These are phyloP conservation scores for Durio zibethinus DNA, from an alignment of 345 rosid genomes.

Conservation along the genomic window DNA sequence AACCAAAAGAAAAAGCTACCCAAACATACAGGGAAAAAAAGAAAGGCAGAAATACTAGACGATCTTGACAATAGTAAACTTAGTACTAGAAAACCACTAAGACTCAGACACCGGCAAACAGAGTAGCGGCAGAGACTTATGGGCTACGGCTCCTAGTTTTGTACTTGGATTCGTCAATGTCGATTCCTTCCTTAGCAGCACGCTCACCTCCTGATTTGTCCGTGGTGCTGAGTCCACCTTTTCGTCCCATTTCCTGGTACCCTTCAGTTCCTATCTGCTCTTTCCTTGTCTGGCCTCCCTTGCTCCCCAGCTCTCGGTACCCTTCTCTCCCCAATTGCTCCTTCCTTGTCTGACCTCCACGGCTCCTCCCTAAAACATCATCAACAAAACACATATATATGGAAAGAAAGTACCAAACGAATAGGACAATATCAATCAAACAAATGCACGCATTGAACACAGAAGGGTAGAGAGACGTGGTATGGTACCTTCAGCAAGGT, in stretches of 20 bases:
- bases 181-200: constrained; percentile 53
- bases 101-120: background rate
- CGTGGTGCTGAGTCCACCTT: constrained; percentile 59
- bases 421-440: background rate
- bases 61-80: background rate
- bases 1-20: background rate
- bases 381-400: background rate
- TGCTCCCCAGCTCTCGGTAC: constrained; percentile 50
- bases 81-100: background rate
- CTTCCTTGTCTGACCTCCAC: constrained; percentile 52
- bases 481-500: constrained; percentile 66
- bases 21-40: background rate
- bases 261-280: constrained; percentile 67
- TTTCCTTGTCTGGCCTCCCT: constrained; percentile 65
- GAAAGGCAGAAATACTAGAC: background rate
- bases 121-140: background rate
- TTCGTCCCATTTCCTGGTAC: constrained; percentile 67
- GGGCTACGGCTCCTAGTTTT: constrained; percentile 17
- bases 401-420: background rate
- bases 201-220: constrained; percentile 62
- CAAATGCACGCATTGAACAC: background rate
- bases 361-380: constrained; percentile 36
- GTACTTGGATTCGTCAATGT: constrained; percentile 69
- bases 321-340: constrained; percentile 58
- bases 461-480: background rate